Evolutionary conservation across 768 basidiomycete genomes (phyloP).

Genomic region (Leccinum fibrillosum): DNA sequence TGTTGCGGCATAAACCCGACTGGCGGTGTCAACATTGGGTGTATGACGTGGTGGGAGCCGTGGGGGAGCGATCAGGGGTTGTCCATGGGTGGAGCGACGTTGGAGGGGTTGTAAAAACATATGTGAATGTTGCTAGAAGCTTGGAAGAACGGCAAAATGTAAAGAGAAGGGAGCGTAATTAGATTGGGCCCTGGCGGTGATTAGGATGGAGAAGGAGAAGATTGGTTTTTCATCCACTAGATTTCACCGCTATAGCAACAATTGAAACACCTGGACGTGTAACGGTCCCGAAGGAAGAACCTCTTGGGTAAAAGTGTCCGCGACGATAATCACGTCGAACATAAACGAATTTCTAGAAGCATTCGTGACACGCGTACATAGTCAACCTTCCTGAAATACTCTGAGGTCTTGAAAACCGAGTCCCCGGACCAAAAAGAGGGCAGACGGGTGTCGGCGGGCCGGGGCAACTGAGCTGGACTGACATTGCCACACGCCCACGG

Average conservation of each 20-base stretch:
- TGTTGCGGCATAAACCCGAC: conserved; percentile 13
- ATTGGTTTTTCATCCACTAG: neutral
- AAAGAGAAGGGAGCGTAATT: neutral
- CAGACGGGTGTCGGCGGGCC: neutral
- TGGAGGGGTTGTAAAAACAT: conserved; percentile 18
- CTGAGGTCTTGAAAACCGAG: conserved; percentile 2
- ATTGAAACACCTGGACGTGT: conserved; percentile 13
- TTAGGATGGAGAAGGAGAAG: neutral
- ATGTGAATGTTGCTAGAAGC: conserved; percentile 29
- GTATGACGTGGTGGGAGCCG: conserved; percentile 17
- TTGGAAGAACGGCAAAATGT: conserved; percentile 30
- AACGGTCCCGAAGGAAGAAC: neutral
- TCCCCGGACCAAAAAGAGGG: conserved; percentile 4
- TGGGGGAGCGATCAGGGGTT: conserved; percentile 8
- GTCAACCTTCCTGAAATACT: conserved; percentile 2
- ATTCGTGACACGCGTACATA: neutral
- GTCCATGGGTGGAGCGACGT: conserved; percentile 10
- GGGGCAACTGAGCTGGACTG: conserved; percentile 14
- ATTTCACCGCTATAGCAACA: conserved; percentile 20
- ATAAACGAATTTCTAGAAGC: neutral
- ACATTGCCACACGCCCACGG: conserved; percentile 2
- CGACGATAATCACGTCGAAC: conserved; percentile 11
- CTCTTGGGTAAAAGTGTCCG: neutral
- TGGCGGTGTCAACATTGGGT: conserved; percentile 31
- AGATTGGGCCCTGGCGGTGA: neutral